A percentile compares a stretch with the other conserved stretches of the same genome.
Evolutionary conservation across 1,284 basidiomycete species (phyloP).

Genomic region (Apiotrichum sp.): DNA sequence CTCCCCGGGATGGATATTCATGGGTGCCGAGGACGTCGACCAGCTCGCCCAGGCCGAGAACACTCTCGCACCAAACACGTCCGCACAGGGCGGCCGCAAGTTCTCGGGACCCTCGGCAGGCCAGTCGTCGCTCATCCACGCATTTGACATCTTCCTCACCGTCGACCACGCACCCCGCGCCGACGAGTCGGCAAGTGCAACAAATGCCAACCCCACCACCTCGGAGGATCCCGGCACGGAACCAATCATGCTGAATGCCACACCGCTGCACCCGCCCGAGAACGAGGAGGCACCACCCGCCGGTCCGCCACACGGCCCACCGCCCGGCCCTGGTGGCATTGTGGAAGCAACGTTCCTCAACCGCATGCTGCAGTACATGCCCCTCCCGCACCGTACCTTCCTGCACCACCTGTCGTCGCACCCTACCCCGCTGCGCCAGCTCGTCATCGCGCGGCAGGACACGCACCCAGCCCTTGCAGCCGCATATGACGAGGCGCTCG

Average conservation of each 20-base stretch:
- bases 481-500: conserved; percentile 69
- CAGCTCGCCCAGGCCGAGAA: conserved; percentile 50
- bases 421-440: conserved; percentile 54
- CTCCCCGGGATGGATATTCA: conserved; percentile 69
- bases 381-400: conserved; percentile 81
- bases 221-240: background rate
- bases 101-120: conserved; percentile 85
- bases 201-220: background rate
- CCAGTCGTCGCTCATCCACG: conserved; percentile 82
- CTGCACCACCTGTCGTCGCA: conserved; percentile 67
- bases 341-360: conserved; percentile 59
- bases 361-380: conserved; percentile 86
- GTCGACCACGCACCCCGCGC: conserved; percentile 57
- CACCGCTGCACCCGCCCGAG: conserved; percentile 2
- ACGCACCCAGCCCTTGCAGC: conserved; percentile 48
- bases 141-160: conserved; percentile 74
- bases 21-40: conserved; percentile 59
- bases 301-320: background rate
- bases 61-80: conserved; percentile 15
- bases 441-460: conserved; percentile 39
- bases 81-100: conserved; percentile 45
- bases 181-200: conserved; percentile 12
- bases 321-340: conserved; percentile 15
- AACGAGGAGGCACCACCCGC: background rate
- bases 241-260: conserved; percentile 10